Percentiles rank a stretch among this genome's conserved stretches.
Conservation (phyloP, 768 basidiomycete genomes). For the Calocybe cyanea region DNA sequence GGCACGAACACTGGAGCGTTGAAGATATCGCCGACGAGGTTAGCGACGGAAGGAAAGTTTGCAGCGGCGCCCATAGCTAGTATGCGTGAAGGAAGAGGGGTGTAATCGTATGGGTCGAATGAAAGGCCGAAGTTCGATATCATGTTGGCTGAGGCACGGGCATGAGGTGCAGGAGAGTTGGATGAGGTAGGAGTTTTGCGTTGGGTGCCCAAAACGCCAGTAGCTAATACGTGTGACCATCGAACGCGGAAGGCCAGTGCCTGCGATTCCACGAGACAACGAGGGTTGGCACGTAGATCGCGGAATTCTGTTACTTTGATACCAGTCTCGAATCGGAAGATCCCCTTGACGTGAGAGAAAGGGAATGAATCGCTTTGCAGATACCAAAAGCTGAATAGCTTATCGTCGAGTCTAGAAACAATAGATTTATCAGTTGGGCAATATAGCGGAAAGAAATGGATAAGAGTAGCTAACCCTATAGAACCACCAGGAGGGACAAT, state of each 20-base stretch:
- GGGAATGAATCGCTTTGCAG: conserved; percentile 77
- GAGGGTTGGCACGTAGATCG: conserved; percentile 84
- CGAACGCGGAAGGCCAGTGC: conserved; percentile 78
- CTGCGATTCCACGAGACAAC: conserved; percentile 82
- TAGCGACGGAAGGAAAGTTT: conserved; percentile 80
- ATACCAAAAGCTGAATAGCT: conserved; percentile 87
- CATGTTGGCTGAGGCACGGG: conserved; percentile 22
- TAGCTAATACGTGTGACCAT: conserved; percentile 70
- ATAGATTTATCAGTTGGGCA: conserved; percentile 2
- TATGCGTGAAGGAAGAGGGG: conserved; percentile 60
- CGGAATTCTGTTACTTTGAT: conserved; percentile 87
- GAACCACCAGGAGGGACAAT: conserved; percentile 90
- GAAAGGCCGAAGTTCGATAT: conserved; percentile 55
- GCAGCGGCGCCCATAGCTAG: conserved; percentile 77
- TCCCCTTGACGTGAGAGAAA: conserved; percentile 76
- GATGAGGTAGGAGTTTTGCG: conserved; percentile 25
- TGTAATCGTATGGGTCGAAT: conserved; percentile 77
- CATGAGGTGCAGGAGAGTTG: conserved; percentile 7
- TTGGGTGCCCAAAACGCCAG: conserved; percentile 58
- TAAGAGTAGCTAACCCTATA: conserved; percentile 58
- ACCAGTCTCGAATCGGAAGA: conserved; percentile 84
- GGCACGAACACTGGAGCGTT: conserved; percentile 79
- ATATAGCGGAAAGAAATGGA: conserved; percentile 1
- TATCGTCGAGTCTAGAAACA: conserved; percentile 72
- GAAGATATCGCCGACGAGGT: conserved; percentile 78